Evolutionary conservation across 345 rosid genomes (phyloP).

Genomic region (Salix exigua): DNA sequence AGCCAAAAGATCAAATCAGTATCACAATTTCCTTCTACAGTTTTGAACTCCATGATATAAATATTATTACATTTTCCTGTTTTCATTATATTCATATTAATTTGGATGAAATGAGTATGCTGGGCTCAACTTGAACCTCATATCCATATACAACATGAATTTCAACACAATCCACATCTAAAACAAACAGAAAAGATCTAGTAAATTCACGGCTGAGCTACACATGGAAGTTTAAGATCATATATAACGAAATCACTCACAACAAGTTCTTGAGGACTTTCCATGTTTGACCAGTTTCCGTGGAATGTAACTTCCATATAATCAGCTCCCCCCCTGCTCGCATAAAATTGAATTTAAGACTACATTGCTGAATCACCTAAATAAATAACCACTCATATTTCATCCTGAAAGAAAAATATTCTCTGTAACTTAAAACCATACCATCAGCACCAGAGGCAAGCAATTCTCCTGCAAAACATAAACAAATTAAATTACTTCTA

Average conservation of each 20-base stretch:
- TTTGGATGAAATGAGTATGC: too few relatives aligned
- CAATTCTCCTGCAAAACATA: slow-evolving; percentile 60
- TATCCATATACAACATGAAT: too few relatives aligned
- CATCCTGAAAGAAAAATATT: neutral
- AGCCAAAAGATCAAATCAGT: neutral
- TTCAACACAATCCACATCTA: too few relatives aligned
- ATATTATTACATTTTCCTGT: too few relatives aligned
- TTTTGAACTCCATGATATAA: neutral
- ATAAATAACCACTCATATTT: neutral
- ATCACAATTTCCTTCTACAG: neutral
- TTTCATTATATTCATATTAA: too few relatives aligned
- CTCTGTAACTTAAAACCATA: slow-evolving; percentile 24
- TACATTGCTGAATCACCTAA: neutral
- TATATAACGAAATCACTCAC: slow-evolving; percentile 37
- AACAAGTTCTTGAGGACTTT: slow-evolving; percentile 72
- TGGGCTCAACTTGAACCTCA: too few relatives aligned
- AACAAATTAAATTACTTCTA: neutral
- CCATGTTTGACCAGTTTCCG: slow-evolving; percentile 79
- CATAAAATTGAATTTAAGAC: neutral
- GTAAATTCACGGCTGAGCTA: neutral
- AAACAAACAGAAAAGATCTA: neutral
- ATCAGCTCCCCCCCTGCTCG: slow-evolving; percentile 80
- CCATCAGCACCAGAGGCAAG: slow-evolving; percentile 99
- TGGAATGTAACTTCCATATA: slow-evolving; percentile 70
- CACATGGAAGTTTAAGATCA: slow-evolving; percentile 7